Base-by-base conservation (phyloP, 2,329 filamentous ascomycete genomes). In the Alternaria viburni region DNA sequence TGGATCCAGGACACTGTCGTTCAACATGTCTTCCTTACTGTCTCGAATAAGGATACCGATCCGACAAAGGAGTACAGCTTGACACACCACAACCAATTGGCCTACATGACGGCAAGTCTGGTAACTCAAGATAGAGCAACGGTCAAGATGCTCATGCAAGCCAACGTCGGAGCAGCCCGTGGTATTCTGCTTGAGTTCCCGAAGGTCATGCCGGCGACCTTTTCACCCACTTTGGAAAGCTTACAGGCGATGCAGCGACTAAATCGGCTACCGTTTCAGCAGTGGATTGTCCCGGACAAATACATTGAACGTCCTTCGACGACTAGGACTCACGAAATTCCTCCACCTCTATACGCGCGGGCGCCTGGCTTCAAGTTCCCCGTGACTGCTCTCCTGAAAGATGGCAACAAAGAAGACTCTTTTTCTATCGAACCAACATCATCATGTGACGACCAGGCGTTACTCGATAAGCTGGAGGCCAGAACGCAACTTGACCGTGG, bases 401-500 rank as follows among this genome's bases (percentile, higher is more conserved):
- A 50, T 3, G 44, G 26, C 9, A 25, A 28, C 5, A 43, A 44
- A 9, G 45, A 15, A 0, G 9, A 45, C 13, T 21, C 46, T 8
- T 54, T 77, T 1, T 36, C 4, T 0, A 47, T 74, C 10, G 19
- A 64, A 1, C 63, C 73, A 1, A 55, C 61, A 4, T 59, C 63
- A 1, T 70, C 72, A 2, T 61, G 63, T 26, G 59, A 73, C 30
- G 63, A 74, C n/a, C 8, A 41, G 25, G 4, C 26, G 2, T n/a
- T 74, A 8, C 23, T 78, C 5, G 17, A 61, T 0, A 49, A 69
- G 5, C 49, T 76, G 1, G 65, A 66, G 6, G 13, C 15, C 2
- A 52, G 51, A 8, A 73, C 71, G 0, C 60, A 58, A 3, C 82
- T 92, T 0, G 89, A 91, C 65, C 59, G 69, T 10, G 79, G 77